phyloP scores from a whole-genome alignment of 768 basidiomycete species.

The Atractiella rhizophila region DNA sequence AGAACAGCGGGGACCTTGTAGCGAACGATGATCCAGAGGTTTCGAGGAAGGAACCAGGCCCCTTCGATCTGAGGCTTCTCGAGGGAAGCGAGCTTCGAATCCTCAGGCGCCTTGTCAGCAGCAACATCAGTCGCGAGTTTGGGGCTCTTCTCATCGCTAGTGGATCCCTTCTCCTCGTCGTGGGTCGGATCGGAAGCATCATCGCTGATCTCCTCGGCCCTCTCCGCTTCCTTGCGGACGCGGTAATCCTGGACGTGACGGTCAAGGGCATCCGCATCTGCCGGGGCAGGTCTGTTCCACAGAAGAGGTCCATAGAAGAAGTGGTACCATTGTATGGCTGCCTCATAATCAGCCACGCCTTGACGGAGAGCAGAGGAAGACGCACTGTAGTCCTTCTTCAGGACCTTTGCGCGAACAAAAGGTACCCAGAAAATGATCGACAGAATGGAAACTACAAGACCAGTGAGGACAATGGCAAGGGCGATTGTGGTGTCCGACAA shows the following conservation, averaged over 20 bases:
- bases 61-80: constrained; percentile 19
- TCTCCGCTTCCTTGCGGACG: constrained; percentile 6
- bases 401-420: constrained; percentile 23
- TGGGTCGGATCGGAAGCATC: constrained; percentile 1
- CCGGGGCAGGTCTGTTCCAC: constrained; percentile 22
- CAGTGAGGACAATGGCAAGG: constrained; percentile 23
- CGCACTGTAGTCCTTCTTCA: constrained; percentile 24
- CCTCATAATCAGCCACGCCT: neutral
- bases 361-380: neutral
- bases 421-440: constrained; percentile 25
- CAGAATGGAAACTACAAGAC: constrained; percentile 19
- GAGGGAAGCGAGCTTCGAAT: constrained; percentile 17
- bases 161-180: constrained; percentile 5
- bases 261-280: constrained; percentile 15
- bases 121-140: constrained; percentile 11
- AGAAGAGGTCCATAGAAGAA: constrained; percentile 26
- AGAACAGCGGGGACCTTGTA: constrained; percentile 17
- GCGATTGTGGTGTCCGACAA: constrained; percentile 18
- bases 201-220: constrained; percentile 1
- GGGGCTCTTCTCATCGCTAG: neutral
- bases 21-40: constrained; percentile 21
- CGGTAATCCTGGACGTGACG: constrained; percentile 22
- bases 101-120: constrained; percentile 5
- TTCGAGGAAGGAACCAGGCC: constrained; percentile 21
- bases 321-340: constrained; percentile 22